phyloP scores from a whole-genome alignment of 2,329 filamentous ascomycete genomes.

The Colletotrichum falcatum region DNA sequence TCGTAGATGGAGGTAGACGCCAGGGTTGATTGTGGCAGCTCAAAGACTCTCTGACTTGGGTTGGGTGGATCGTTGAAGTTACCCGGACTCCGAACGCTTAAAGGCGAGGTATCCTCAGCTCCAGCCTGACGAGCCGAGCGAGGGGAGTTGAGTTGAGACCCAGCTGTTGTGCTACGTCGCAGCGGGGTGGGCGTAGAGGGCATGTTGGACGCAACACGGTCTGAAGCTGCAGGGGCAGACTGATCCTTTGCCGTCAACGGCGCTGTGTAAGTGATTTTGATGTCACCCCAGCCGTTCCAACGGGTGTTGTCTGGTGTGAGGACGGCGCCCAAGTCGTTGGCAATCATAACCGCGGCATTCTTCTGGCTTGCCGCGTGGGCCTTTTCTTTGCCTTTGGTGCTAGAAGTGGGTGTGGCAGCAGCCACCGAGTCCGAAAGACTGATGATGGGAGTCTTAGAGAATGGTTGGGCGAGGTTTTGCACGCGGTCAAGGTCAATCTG shows the following conservation, averaged over 20 bases:
- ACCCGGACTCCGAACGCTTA: constrained; percentile 59
- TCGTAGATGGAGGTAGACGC: constrained; percentile 66
- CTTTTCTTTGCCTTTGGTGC: constrained; percentile 83
- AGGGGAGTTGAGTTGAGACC: constrained; percentile 57
- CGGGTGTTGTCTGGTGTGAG: constrained; percentile 68
- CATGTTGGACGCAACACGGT: constrained; percentile 53
- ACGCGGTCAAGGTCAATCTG: constrained; percentile 83
- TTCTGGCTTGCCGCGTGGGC: constrained; percentile 54
- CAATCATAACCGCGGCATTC: constrained; percentile 72
- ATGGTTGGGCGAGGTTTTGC: constrained; percentile 84
- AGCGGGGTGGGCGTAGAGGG: constrained; percentile 82
- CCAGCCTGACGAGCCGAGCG: constrained; percentile 49
- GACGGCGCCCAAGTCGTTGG: constrained; percentile 86
- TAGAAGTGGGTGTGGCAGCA: constrained; percentile 65
- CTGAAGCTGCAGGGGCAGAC: constrained; percentile 8
- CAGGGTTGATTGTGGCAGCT: constrained; percentile 71
- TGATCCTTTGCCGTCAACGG: constrained; percentile 41
- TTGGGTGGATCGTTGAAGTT: constrained; percentile 50
- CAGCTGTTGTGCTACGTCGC: constrained; percentile 73
- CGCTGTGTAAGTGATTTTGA: constrained; percentile 77
- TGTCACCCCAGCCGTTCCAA: constrained; percentile 84
- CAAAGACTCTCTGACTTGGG: constrained; percentile 69
- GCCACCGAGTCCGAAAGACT: constrained; percentile 63
- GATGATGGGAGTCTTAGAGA: constrained; percentile 76
- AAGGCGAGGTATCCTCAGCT: constrained; percentile 60